Evolutionary conservation across 139 green algal species (phyloP).

Genomic region (Tetradesmus lagerheimii): DNA sequence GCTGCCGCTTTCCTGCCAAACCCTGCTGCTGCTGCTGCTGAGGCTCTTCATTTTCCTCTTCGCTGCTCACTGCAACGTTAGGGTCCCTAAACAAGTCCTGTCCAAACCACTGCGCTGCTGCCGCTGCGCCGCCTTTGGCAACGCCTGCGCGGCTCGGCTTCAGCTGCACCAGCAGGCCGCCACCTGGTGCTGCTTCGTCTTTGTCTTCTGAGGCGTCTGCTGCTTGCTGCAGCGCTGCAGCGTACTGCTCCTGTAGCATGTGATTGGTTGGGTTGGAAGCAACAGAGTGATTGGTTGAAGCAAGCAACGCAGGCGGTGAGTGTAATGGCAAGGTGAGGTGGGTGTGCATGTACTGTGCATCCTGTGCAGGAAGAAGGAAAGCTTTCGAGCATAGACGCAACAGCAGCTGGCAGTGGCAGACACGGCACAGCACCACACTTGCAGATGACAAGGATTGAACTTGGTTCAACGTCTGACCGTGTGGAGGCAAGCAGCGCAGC

Average conservation of each 20-base stretch:
- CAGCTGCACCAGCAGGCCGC: conserved; percentile 80
- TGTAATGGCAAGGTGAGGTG: too few relatives aligned
- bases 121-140: conserved; percentile 61
- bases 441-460: too few relatives aligned
- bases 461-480: too few relatives aligned
- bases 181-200: conserved; percentile 51
- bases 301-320: not conserved
- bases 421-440: not conserved
- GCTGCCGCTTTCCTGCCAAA: conserved; percentile 1
- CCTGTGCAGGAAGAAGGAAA: too few relatives aligned
- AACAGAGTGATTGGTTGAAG: not conserved
- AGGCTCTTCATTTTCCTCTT: conserved; percentile 50
- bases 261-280: too few relatives aligned
- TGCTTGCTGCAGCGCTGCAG: not conserved
- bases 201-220: conserved; percentile 29
- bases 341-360: not conserved
- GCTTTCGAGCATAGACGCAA: too few relatives aligned
- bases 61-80: conserved; percentile 60
- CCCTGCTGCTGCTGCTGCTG: conserved; percentile 44
- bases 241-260: conserved; percentile 8
- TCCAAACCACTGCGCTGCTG: conserved; percentile 89
- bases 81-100: conserved; percentile 84
- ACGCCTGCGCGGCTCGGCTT: conserved; percentile 74
- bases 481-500: too few relatives aligned
- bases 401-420: too few relatives aligned